Conservation (phyloP, 2,329 filamentous ascomycete genomes). For the Venturia pyrina region DNA sequence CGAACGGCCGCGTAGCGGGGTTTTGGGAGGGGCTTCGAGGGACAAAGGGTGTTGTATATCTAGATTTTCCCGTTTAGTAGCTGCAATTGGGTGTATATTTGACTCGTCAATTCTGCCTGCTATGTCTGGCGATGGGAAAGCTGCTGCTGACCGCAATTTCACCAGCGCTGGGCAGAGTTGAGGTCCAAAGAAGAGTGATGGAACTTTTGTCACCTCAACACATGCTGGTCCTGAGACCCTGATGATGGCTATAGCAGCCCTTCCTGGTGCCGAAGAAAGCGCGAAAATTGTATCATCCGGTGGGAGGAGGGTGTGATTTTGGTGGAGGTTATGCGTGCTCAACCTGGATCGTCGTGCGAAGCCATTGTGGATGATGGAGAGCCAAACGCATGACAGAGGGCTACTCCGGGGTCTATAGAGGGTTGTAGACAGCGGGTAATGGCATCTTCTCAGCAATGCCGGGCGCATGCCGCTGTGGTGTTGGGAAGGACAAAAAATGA, state of each 20-base stretch:
- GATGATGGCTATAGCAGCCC: slow-evolving; percentile 83
- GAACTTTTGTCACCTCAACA: slow-evolving; percentile 42
- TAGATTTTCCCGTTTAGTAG: slow-evolving; percentile 24
- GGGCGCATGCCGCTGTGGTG: slow-evolving; percentile 1
- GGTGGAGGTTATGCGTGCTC: not conserved
- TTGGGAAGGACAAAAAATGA: not conserved
- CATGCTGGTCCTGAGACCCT: slow-evolving; percentile 75
- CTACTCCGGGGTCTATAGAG: not conserved
- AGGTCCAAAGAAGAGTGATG: not conserved
- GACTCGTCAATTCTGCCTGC: not conserved
- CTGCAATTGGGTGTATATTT: not conserved
- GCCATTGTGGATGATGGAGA: not conserved
- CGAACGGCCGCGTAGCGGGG: slow-evolving; percentile 61
- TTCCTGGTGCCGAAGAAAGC: slow-evolving; percentile 74
- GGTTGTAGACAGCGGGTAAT: not conserved
- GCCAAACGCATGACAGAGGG: not conserved
- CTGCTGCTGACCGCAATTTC: not conserved
- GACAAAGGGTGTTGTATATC: slow-evolving; percentile 57
- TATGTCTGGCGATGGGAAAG: not conserved
- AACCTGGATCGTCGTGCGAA: not conserved
- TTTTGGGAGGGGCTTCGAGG: slow-evolving; percentile 41
- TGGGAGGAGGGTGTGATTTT: not conserved
- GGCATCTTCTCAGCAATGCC: not conserved
- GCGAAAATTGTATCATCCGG: slow-evolving; percentile 67
- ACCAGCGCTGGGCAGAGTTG: not conserved